phyloP scores from a whole-genome alignment of 495 filamentous ascomycete species.

The Xylaria longipes region DNA sequence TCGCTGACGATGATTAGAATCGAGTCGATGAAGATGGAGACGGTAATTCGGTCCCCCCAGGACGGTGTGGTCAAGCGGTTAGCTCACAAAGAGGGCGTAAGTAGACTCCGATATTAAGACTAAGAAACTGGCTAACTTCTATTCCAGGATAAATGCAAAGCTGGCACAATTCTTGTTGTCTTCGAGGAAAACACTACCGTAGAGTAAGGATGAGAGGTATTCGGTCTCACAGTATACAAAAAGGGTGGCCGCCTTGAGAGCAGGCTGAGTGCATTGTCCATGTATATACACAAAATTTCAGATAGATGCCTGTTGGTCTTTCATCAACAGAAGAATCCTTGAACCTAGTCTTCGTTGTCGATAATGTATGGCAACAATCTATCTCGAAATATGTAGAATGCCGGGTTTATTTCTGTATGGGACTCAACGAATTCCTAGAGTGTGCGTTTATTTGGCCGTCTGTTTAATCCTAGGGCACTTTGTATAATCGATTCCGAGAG shows the following conservation, averaged over 20 bases:
- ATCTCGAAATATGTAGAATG: not conserved
- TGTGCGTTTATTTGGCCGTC: not conserved
- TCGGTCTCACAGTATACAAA: not conserved
- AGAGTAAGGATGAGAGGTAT: conserved; percentile 1
- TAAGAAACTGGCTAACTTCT: not conserved
- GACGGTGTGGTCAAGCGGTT: conserved; percentile 80
- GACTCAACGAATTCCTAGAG: not conserved
- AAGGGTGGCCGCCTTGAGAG: not conserved
- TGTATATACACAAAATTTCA: conserved; percentile 5
- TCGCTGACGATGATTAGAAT: conserved; percentile 55
- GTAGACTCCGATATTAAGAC: conserved; percentile 40
- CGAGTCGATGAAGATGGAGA: conserved; percentile 99
- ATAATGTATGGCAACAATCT: not conserved
- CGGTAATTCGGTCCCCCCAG: conserved; percentile 88
- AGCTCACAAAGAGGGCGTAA: conserved; percentile 86
- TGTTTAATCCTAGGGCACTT: not conserved
- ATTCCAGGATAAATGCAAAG: conserved; percentile 59
- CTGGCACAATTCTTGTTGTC: conserved; percentile 61
- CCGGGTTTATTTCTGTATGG: not conserved
- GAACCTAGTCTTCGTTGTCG: not conserved
- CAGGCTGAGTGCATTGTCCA: not conserved
- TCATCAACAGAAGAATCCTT: not conserved
- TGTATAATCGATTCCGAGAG: not conserved
- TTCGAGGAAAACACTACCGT: conserved; percentile 50
- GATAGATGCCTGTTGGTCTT: not conserved